phyloP scores from a whole-genome alignment of 73 alveolate genomes.

The Tetrahymena borealis region DNA sequence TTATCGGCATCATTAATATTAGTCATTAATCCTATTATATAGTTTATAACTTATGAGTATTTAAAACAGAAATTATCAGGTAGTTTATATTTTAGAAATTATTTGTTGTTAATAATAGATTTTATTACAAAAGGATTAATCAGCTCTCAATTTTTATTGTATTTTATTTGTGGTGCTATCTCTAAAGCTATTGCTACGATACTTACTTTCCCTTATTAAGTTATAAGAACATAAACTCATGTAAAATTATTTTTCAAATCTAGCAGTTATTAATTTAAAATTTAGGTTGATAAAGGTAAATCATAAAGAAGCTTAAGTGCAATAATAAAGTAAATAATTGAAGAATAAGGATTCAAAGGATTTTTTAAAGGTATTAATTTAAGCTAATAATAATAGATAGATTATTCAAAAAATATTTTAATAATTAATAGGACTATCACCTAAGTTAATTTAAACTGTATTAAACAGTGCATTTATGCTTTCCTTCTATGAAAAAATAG shows the following conservation, averaged over 20 bases:
- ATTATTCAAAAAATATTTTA: neutral
- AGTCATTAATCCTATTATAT: conserved; percentile 24
- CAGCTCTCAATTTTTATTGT: neutral
- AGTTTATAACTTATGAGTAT: conserved; percentile 16
- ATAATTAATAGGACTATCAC: neutral
- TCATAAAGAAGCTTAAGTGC: neutral
- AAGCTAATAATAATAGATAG: neutral
- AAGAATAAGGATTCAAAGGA: conserved; percentile 31
- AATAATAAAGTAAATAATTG: neutral
- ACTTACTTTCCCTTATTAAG: conserved; percentile 23
- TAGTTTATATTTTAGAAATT: no score
- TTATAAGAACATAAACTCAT: conserved; percentile 16
- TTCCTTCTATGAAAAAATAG: conserved; percentile 22
- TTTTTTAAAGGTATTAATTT: conserved; percentile 3
- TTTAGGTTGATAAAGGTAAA: neutral
- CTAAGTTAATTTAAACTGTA: conserved; percentile 17
- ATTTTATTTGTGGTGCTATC: conserved; percentile 29
- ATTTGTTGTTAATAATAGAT: no score
- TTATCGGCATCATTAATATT: conserved; percentile 15
- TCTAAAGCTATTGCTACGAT: conserved; percentile 37
- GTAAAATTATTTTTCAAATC: neutral
- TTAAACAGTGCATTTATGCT: conserved; percentile 28
- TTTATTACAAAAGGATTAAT: neutral
- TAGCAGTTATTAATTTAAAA: neutral
- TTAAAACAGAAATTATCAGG: conserved; percentile 5